A percentile compares a stretch with the other conserved stretches of the same genome.
These are phyloP conservation scores for Gossypium rotundifolium DNA, from an alignment of 345 rosid species.

Conservation along the genomic window DNA sequence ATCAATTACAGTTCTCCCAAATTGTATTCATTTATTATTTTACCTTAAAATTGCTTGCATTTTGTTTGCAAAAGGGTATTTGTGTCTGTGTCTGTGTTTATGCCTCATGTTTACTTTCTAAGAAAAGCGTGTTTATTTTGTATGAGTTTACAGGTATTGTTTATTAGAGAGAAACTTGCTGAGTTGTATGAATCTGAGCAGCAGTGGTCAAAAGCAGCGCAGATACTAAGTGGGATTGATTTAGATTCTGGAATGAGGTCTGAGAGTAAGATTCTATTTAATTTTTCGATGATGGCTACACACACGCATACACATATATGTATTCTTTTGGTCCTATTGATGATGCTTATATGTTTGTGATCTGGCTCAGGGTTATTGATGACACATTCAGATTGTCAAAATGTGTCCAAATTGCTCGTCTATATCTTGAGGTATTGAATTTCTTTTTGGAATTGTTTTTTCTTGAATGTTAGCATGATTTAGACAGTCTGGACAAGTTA, in stretches of 20 bases:
- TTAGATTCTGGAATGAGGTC: conserved; percentile 96
- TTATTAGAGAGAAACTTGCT: conserved; percentile 94
- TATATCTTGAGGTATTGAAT: conserved; percentile 81
- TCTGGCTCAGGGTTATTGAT: conserved; percentile 63
- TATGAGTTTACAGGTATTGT: conserved; percentile 48
- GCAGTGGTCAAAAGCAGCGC: conserved; percentile 95
- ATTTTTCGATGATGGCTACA: not conserved
- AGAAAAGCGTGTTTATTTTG: not conserved
- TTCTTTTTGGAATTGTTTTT: not conserved
- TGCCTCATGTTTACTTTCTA: not conserved
- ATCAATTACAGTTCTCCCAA: not conserved
- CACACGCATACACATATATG: not conserved
- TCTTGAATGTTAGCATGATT: not conserved
- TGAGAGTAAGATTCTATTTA: conserved; percentile 16
- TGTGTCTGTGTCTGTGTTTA: too few relatives aligned
- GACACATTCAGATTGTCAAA: conserved; percentile 81
- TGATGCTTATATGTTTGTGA: conserved; percentile 12
- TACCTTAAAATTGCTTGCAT: not conserved
- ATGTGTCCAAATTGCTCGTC: conserved; percentile 94
- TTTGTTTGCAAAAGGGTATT: not conserved
- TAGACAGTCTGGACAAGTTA: not conserved
- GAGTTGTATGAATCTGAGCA: conserved; percentile 85
- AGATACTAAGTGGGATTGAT: conserved; percentile 98
- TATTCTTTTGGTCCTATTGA: not conserved
- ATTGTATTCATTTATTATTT: not conserved